Base-by-base conservation (phyloP, 345 rosid genomes). In the Sisymbrium irio region DNA sequence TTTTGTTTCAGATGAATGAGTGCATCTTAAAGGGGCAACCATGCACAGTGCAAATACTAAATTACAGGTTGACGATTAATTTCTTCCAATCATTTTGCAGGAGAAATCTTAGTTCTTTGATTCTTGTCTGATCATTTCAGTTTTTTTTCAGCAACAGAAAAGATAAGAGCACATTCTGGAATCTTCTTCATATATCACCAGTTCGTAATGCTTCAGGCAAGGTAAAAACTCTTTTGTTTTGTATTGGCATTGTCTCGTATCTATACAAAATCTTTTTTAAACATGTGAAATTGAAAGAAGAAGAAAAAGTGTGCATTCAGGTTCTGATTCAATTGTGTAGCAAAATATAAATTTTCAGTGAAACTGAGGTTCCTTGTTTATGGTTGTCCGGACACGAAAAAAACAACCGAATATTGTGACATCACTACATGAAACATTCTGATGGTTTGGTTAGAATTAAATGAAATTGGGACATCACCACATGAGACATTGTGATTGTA, bases 181-280 rank as follows among this genome's bases (percentile, higher is more conserved):
- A 88, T 82, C 84, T 82, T 77, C 97, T 95, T 56, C 97, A 95
- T 83, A 82, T 92, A 60, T 88, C 99, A 30, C 99, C 97, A 4
- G 81, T 95, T 74, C 93, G 97, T 59, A 87, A 87, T 82, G 97
- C 99, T 69, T 84, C 89, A 47, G 99, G 99, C 74, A 95, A 95
- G 99, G 97, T 94, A 50, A 47, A 18, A 27, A 2, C 18, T 14
- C 53, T 9, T 1, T 47, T 47, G 5, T 4, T 47, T 19, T 47
- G 53, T 46, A 7, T 17, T 46, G 49, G 51, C 51, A 18, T 46
- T 8, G 10, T 17, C 22, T 46, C 25, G 9, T 15, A 2, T 18
- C 11, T 46, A 46, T 47, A 9, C 53, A 47, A 9, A 9, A 46
- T 7, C 51, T 17, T 8, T 5, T 17, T 15, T 15, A 9, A 5